Conservation (phyloP, 805 yeast species). For the Zygoascus flipseniorum region DNA sequence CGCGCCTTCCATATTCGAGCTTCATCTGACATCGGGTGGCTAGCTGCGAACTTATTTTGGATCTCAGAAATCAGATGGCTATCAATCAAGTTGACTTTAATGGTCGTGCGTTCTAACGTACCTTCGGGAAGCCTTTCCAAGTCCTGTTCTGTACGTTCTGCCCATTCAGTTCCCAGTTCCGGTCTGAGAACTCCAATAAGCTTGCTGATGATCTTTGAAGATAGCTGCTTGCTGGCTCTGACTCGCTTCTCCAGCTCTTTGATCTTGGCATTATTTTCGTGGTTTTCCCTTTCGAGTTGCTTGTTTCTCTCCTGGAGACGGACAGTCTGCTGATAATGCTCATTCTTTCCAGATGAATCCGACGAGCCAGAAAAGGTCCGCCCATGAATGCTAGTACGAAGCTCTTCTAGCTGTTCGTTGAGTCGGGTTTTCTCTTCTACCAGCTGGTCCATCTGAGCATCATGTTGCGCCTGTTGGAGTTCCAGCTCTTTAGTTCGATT, state of each 20-base stretch:
- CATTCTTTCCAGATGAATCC: not conserved
- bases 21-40: not conserved
- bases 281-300: conserved; percentile 1
- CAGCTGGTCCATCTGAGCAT: not conserved
- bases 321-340: not conserved
- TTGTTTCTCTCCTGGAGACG: not conserved
- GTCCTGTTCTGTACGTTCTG: not conserved
- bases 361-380: not conserved
- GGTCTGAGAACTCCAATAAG: not conserved
- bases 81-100: not conserved
- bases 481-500: not conserved
- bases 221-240: not conserved
- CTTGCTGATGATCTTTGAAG: not conserved
- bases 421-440: not conserved
- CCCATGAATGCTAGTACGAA: not conserved
- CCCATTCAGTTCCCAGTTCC: not conserved
- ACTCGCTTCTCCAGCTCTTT: not conserved
- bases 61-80: not conserved
- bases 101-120: not conserved
- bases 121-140: conserved; percentile 1
- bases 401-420: not conserved
- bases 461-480: not conserved
- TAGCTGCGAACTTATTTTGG: not conserved
- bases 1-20: conserved; percentile 3
- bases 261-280: not conserved